phyloP scores from a whole-genome alignment of 768 basidiomycete genomes.

The Dentipellis sp. region DNA sequence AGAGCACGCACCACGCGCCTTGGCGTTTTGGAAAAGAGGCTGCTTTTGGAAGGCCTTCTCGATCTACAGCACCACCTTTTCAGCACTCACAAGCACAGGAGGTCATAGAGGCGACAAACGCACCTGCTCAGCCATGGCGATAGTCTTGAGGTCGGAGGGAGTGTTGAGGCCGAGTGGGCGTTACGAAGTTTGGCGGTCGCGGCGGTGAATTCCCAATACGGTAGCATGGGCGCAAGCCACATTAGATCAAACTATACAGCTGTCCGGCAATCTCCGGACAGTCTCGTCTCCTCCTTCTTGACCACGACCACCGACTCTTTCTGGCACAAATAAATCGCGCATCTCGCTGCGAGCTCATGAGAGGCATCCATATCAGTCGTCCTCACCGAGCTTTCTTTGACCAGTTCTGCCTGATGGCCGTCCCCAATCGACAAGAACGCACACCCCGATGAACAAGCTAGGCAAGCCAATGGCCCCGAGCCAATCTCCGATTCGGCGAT shows the following conservation, averaged over 20 bases:
- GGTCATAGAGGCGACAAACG: conserved; percentile 2
- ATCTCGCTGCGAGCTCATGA: too few species aligned
- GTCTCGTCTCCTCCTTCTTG: background rate
- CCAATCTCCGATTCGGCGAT: too few species aligned
- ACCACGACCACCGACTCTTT: too few species aligned
- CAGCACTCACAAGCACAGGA: background rate
- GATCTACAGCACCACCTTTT: conserved; percentile 38
- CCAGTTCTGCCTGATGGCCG: too few species aligned
- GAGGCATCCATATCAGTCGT: too few species aligned
- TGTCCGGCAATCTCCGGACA: conserved; percentile 6
- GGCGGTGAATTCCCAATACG: conserved; percentile 6
- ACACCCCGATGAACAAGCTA: too few species aligned
- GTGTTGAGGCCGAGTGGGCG: conserved; percentile 3
- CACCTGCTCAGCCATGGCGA: conserved; percentile 32
- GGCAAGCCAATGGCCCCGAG: too few species aligned
- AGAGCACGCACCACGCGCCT: conserved; percentile 70
- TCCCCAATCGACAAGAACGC: too few species aligned
- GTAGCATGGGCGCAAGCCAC: conserved; percentile 11
- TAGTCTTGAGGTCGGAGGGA: conserved; percentile 20
- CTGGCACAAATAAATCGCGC: too few species aligned
- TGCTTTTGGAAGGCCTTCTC: conserved; percentile 99
- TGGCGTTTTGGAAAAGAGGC: conserved; percentile 95
- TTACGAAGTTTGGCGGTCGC: conserved; percentile 1
- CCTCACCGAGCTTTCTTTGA: too few species aligned
- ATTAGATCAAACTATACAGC: conserved; percentile 9